phyloP scores from a whole-genome alignment of 2,329 filamentous ascomycete species.

The Lasiodiplodia hormozganensis region DNA sequence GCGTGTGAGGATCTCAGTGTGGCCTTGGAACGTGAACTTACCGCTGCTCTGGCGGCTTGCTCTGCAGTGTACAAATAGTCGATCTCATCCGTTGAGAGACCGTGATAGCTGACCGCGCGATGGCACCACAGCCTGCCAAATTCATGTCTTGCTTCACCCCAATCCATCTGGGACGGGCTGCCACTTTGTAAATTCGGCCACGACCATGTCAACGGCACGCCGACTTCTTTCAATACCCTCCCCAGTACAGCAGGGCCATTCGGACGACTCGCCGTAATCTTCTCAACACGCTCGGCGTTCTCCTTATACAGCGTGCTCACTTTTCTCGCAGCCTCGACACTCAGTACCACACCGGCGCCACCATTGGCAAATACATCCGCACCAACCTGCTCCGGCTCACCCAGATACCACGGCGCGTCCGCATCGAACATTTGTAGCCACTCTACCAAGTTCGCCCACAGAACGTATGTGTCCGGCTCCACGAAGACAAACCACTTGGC shows the following conservation, averaged over 20 bases:
- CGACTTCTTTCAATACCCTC: slow-evolving; percentile 55
- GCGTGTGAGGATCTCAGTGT: not conserved
- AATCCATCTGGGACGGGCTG: slow-evolving; percentile 47
- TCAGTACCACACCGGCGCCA: slow-evolving; percentile 61
- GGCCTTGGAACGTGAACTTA: slow-evolving; percentile 26
- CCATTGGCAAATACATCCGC: slow-evolving; percentile 60
- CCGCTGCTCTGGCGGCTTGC: slow-evolving; percentile 45
- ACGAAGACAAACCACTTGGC: slow-evolving; percentile 67
- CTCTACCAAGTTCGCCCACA: slow-evolving; percentile 59
- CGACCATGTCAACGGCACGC: slow-evolving; percentile 53
- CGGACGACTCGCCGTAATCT: slow-evolving; percentile 55
- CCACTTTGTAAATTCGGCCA: slow-evolving; percentile 59
- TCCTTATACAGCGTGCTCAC: slow-evolving; percentile 52
- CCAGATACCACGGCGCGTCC: slow-evolving; percentile 59
- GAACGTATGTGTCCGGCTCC: slow-evolving; percentile 65
- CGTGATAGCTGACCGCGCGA: slow-evolving; percentile 58
- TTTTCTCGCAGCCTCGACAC: slow-evolving; percentile 56
- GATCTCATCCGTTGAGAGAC: slow-evolving; percentile 53
- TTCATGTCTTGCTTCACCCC: slow-evolving; percentile 25
- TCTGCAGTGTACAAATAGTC: slow-evolving; percentile 56
- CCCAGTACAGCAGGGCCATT: slow-evolving; percentile 60
- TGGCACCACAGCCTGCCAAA: slow-evolving; percentile 55
- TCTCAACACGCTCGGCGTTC: slow-evolving; percentile 52
- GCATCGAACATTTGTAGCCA: slow-evolving; percentile 61
- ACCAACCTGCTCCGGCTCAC: slow-evolving; percentile 60